Evolutionary conservation across 2,329 filamentous ascomycete genomes (phyloP), one percentile per base, ranked within the genome.

Genomic region (Myriosclerotinia duriaeana): DNA sequence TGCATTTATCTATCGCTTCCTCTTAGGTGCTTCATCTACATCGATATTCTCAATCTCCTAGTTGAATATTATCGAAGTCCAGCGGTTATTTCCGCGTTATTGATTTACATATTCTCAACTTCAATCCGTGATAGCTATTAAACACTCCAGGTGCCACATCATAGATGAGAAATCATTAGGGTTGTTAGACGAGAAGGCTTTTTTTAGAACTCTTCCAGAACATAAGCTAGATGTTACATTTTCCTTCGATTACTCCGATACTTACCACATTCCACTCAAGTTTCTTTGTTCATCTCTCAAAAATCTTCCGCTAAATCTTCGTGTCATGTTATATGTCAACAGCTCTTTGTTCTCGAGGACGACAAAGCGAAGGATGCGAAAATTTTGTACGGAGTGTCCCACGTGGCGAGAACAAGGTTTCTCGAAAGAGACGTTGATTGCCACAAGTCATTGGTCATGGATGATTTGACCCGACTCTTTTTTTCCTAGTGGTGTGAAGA

Each of bases 151-250:
- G 30, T 2, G 30, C 5, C 30, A 34, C 30, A 34, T 6, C 30
- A 5, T 34, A 15, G n/a, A 36, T 36, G 17, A 22, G 12, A 22
- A 20, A 36, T 22, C 3, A 38, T 26, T 36, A 6, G 22, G 14
- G 38, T 9, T 8, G 1, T 34, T 7, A 26, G 30, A 48, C 12
- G 12, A 38, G n/a, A 36, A 36, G 2, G 2, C 1, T 11, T 50
- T 20, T 60, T 38, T 38, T 50, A 7, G 44, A 12, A 38, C 11
- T 34, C 7, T 22, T 60, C 58, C 38, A 60, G n/a, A 60, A 60
- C 44, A n/a, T 5, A 38, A 12, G 14, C 0, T 9, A 36, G 0
- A 20, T 12, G 34, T 38, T 50, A 44, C 38, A 38, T n/a, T 8
- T 26, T 50, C 26, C 12, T 50, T 60, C 12, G 30, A 50, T 50